Evolutionary conservation across 108 stramenopile genomes (phyloP).

Genomic region (Parmales sp.): DNA sequence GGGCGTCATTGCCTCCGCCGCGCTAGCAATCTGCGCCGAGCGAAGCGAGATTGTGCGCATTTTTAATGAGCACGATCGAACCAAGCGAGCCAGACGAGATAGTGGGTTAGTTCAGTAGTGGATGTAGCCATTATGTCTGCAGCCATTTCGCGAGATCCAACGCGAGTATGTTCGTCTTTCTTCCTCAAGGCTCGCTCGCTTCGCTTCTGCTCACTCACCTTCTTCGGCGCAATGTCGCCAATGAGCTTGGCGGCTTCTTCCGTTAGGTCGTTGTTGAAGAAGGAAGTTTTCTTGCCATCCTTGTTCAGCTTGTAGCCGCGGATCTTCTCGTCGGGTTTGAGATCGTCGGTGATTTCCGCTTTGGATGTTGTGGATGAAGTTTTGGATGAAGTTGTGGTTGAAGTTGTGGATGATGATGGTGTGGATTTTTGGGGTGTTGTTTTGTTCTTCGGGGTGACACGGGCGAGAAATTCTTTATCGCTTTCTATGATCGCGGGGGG

Average conservation of each 20-base stretch:
- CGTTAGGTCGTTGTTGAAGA: constrained; percentile 78
- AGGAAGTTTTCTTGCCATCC: constrained; percentile 88
- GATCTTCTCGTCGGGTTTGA: constrained; percentile 65
- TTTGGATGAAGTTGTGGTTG: not conserved
- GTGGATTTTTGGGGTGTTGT: not conserved
- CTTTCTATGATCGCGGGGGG: not conserved
- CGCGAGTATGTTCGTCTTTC: too few species aligned
- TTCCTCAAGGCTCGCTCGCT: too few species aligned
- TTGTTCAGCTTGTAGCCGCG: constrained; percentile 87
- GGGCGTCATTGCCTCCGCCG: constrained; percentile 17
- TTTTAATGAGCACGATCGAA: too few species aligned
- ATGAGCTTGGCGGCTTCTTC: constrained; percentile 80
- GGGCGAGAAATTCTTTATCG: too few species aligned
- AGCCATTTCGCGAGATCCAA: too few species aligned
- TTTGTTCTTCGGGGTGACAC: constrained; percentile 23
- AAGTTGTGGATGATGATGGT: not conserved
- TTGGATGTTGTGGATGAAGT: not conserved
- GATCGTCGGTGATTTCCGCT: constrained; percentile 29
- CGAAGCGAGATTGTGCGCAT: too few species aligned
- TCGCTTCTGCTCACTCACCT: too few species aligned
- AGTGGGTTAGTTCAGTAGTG: too few species aligned
- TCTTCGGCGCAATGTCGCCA: constrained; percentile 90
- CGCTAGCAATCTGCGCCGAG: constrained; percentile 44
- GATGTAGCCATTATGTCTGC: too few species aligned
- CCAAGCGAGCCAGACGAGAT: too few species aligned